Conservation (phyloP, 208 protist genomes). For the Trypanosoma boissoni region DNA sequence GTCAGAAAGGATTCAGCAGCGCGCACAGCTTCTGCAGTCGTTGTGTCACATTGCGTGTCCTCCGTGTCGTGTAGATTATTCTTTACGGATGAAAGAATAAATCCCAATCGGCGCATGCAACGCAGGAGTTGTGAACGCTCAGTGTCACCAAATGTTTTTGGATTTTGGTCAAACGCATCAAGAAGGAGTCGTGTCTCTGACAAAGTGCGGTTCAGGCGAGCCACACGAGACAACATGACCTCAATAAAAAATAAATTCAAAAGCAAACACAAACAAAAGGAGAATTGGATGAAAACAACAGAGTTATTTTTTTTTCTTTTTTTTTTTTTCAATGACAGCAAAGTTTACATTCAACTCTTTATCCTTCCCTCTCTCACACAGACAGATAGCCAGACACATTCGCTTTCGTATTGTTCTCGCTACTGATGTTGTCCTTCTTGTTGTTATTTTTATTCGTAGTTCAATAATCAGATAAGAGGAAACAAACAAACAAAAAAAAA, state of each 20-base stretch:
- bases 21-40: neutral
- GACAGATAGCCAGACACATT: too few relatives aligned
- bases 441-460: neutral
- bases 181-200: neutral
- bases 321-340: neutral
- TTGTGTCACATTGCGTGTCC: neutral
- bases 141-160: neutral
- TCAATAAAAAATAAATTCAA: neutral
- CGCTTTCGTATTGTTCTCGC: too few relatives aligned
- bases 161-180: neutral
- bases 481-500: constrained; percentile 19
- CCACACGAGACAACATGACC: neutral
- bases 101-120: constrained; percentile 15
- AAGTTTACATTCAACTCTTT: too few relatives aligned
- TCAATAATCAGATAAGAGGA: neutral
- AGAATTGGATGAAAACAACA: neutral
- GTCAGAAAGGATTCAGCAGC: constrained; percentile 7
- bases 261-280: neutral
- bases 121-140: constrained; percentile 1
- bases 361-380: too few relatives aligned
- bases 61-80: neutral
- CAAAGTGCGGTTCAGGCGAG: constrained; percentile 11
- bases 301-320: too few relatives aligned
- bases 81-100: constrained; percentile 10
- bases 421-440: too few relatives aligned